Evolutionary conservation across 768 basidiomycete species (phyloP), one percentile per base, ranked within the genome.

Genomic region (Chlorophyllum brunneum): DNA sequence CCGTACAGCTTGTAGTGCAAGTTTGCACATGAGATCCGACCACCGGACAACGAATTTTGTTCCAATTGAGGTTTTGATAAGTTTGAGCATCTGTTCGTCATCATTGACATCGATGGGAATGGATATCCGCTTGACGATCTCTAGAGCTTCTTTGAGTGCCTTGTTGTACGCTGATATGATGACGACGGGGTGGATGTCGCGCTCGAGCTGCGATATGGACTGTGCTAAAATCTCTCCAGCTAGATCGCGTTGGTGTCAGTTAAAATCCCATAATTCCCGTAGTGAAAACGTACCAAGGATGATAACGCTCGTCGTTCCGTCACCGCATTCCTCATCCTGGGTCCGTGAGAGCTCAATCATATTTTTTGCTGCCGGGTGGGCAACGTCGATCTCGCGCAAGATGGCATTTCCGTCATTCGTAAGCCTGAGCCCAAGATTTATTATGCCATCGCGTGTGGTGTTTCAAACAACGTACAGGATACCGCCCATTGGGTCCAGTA

Each of bases 331-430:
- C 71, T 98, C 97, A 61, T 98, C 97, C 68, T 98, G 97, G 1
- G 97, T 98, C 65, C 97, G 73, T 61, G 92, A 92, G 9, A 98
- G 83, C 71, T 99, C 97, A 58, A 99, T 97, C 95, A 99, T 98
- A 60, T 95, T 97, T 75, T 98, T 99, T 22, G 97, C 95, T 23
- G 97, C 97, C 2, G 95, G 97, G 62, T 99, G 97, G 2, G 95
- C 94, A 26, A 99, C 97, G 60, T 99, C 97, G 59, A 98, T 99
- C 69, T 99, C 97, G 48, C 97, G 86, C 34, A 98, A 75, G 57
- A 99, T 98, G 2, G 97, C 95, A 62, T 99, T 98, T n/a, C 97
- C 95, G 63, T 99, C 95, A 67, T 98, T 98, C 2, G 97, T 98
- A 16, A 98, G 74, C 56, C 95, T 51, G 22, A 29, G 7, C 11